Percentiles rank a stretch among this genome's conserved stretches.
phyloP scores from a whole-genome alignment of 2,329 filamentous ascomycete species.

The Cadophora sp. region DNA sequence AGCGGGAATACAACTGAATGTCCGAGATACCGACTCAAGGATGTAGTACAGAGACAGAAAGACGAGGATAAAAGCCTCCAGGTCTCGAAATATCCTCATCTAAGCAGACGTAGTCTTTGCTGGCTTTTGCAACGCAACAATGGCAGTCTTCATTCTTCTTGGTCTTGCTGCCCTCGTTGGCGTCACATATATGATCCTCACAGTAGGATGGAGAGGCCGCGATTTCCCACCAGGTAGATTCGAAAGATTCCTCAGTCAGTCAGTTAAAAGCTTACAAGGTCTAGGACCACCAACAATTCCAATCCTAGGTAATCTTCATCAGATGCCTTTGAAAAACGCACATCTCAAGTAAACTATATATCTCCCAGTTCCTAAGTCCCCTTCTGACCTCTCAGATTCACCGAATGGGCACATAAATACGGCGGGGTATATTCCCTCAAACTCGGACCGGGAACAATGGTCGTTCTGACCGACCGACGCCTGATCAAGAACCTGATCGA shows the following conservation, averaged over 20 bases:
- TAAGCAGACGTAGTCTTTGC: not conserved
- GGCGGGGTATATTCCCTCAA: constrained; percentile 49
- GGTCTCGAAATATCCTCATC: not conserved
- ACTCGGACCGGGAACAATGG: constrained; percentile 26
- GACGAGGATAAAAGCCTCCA: not conserved
- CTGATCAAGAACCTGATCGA: constrained; percentile 32
- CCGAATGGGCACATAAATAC: constrained; percentile 52
- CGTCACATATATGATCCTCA: constrained; percentile 13
- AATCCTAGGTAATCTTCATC: constrained; percentile 34
- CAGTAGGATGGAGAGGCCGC: constrained; percentile 17
- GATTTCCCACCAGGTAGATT: constrained; percentile 21
- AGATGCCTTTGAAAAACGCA: constrained; percentile 39
- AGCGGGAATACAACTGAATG: not conserved
- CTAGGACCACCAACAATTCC: constrained; percentile 34
- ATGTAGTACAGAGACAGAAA: not conserved
- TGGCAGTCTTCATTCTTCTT: constrained; percentile 13
- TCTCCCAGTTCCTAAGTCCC: not conserved
- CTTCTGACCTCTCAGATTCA: constrained; percentile 45
- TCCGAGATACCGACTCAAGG: not conserved
- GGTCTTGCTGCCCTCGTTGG: constrained; percentile 8
- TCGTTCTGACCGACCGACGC: constrained; percentile 27
- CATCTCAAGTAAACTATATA: constrained; percentile 40
- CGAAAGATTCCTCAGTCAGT: not conserved
- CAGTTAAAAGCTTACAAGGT: not conserved
- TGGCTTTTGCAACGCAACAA: not conserved